A percentile compares a stretch with the other conserved stretches of the same genome.
phyloP scores from a whole-genome alignment of 495 filamentous ascomycete genomes.

The Ascodesmis nigricans region DNA sequence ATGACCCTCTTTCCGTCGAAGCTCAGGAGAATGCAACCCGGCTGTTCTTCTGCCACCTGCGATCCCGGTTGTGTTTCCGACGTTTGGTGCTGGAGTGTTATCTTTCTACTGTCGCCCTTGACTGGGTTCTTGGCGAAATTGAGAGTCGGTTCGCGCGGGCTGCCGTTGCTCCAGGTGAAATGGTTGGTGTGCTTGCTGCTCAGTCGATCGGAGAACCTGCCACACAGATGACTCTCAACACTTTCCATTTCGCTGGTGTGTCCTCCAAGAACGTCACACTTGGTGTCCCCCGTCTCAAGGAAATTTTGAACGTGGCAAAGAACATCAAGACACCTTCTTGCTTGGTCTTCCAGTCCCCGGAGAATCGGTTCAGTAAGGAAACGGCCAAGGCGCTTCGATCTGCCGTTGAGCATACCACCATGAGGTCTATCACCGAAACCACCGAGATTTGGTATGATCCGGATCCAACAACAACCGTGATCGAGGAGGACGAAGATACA shows the following conservation, averaged over 20 bases:
- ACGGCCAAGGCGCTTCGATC: slow-evolving; percentile 68
- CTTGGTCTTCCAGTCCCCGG: slow-evolving; percentile 61
- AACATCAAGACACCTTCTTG: slow-evolving; percentile 98
- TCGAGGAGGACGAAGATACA: slow-evolving; percentile 75
- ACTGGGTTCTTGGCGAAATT: slow-evolving; percentile 77
- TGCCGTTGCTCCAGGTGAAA: slow-evolving; percentile 73
- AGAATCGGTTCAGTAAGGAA: slow-evolving; percentile 40
- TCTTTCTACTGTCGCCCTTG: slow-evolving; percentile 77
- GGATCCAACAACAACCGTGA: slow-evolving; percentile 61
- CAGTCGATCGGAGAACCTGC: slow-evolving; percentile 98
- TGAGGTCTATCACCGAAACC: slow-evolving; percentile 71
- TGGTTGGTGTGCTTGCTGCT: slow-evolving; percentile 94
- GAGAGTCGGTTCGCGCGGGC: slow-evolving; percentile 66
- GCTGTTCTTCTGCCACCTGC: slow-evolving; percentile 75
- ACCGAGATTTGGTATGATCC: slow-evolving; percentile 97
- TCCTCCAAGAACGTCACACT: slow-evolving; percentile 98
- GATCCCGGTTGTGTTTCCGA: slow-evolving; percentile 79
- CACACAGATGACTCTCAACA: slow-evolving; percentile 98
- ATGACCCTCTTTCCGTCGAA: slow-evolving; percentile 59
- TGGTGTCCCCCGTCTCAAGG: slow-evolving; percentile 95
- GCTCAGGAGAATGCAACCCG: slow-evolving; percentile 71
- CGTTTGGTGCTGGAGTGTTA: slow-evolving; percentile 62
- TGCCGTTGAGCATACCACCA: slow-evolving; percentile 80
- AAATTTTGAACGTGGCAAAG: slow-evolving; percentile 90
- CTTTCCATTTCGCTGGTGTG: slow-evolving; percentile 99